These are phyloP conservation scores for Craterostigma plantagineum DNA, from an alignment of 257 asterid genomes.

Conservation along the genomic window DNA sequence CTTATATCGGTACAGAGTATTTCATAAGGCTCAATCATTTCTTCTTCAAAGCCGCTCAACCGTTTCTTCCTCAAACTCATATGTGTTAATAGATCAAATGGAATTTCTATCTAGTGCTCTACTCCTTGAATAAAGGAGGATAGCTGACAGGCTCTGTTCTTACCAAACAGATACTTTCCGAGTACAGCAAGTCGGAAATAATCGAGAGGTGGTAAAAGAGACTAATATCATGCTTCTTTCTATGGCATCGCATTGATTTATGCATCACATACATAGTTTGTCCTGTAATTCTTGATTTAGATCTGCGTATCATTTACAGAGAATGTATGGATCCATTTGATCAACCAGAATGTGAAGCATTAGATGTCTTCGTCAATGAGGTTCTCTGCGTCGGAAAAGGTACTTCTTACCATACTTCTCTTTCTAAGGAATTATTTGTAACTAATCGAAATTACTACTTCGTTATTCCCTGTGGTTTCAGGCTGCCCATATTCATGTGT, in stretches of 20 bases:
- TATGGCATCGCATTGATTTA: too few species aligned
- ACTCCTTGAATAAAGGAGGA: slow-evolving; percentile 1
- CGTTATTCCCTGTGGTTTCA: too few species aligned
- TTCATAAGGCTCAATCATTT: too few species aligned
- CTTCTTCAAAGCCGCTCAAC: too few species aligned
- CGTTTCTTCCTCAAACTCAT: background rate
- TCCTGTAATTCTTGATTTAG: too few species aligned
- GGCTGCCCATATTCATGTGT: slow-evolving; percentile 79
- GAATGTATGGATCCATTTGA: slow-evolving; percentile 89
- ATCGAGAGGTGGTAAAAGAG: slow-evolving; percentile 46
- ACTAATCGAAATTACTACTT: too few species aligned
- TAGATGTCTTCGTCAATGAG: slow-evolving; percentile 69
- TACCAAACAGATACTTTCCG: slow-evolving; percentile 45
- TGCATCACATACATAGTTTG: too few species aligned
- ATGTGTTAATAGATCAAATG: slow-evolving; percentile 1
- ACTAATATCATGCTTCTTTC: background rate
- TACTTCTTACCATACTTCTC: slow-evolving; percentile 7
- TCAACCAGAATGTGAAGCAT: slow-evolving; percentile 85
- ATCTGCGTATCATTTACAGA: slow-evolving; percentile 15
- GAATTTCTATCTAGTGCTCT: background rate
- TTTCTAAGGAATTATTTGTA: too few species aligned
- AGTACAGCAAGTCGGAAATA: slow-evolving; percentile 52
- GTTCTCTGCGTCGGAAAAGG: slow-evolving; percentile 69
- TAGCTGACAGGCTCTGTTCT: slow-evolving; percentile 14
- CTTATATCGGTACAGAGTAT: too few species aligned